Conservation (phyloP, 352 stramenopile genomes). For the Globisporangium spiculum region DNA sequence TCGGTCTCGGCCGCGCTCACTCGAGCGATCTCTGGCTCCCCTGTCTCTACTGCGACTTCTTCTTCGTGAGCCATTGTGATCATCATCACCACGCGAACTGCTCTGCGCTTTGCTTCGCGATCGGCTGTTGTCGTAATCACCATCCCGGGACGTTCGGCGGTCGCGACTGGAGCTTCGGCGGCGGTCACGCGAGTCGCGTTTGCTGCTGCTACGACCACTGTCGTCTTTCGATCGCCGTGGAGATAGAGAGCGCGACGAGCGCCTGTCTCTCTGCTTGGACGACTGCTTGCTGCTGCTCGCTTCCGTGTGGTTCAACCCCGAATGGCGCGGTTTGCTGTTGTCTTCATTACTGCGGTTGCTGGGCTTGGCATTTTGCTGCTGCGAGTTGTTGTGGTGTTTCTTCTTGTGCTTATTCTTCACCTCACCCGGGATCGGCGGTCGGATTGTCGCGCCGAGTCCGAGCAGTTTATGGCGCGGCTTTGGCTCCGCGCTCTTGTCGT, state of each 20-base stretch:
- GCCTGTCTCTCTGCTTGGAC: conserved; percentile 5
- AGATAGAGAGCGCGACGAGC: conserved; percentile 14
- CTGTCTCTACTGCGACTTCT: conserved; percentile 12
- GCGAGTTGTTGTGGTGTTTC: conserved; percentile 7
- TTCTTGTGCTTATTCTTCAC: conserved; percentile 38
- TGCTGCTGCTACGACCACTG: conserved; percentile 10
- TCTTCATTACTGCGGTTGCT: neutral
- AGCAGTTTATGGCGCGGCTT: conserved; percentile 90
- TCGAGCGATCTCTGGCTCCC: conserved; percentile 4
- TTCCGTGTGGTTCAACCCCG: conserved; percentile 14
- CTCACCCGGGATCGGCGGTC: conserved; percentile 44
- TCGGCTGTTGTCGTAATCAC: neutral
- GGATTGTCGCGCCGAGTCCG: conserved; percentile 89
- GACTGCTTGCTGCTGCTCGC: conserved; percentile 1
- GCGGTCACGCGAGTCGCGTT: conserved; percentile 18
- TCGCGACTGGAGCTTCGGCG: conserved; percentile 20
- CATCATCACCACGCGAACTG: neutral
- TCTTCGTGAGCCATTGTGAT: neutral
- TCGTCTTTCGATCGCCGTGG: conserved; percentile 11
- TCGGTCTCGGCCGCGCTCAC: conserved; percentile 17
- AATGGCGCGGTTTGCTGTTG: conserved; percentile 1
- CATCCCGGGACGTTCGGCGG: conserved; percentile 2
- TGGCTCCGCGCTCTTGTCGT: conserved; percentile 36
- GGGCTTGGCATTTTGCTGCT: conserved; percentile 7
- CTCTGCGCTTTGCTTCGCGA: neutral